Percentiles rank a stretch among this genome's conserved stretches.
Conservation (phyloP, 306 rosid species). For the Senna siamea region DNA sequence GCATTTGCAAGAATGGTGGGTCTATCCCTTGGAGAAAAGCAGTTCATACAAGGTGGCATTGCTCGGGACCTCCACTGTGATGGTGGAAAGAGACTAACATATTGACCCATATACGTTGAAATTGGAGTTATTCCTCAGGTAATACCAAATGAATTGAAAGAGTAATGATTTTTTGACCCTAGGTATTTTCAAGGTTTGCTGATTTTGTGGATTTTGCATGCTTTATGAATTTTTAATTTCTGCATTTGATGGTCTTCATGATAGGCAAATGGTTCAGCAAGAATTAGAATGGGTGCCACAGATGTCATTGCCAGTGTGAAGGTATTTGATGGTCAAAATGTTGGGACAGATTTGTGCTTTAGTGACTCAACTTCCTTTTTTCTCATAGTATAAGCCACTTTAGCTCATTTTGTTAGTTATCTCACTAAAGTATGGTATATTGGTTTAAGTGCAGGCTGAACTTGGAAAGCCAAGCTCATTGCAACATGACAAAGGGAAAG, state of each 20-base stretch:
- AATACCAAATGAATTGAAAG: constrained; percentile 16
- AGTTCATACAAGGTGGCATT: constrained; percentile 80
- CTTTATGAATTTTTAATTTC: constrained; percentile 13
- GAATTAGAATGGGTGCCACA: constrained; percentile 80
- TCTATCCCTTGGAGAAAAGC: constrained; percentile 69
- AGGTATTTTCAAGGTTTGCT: neutral
- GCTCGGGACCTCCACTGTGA: constrained; percentile 89
- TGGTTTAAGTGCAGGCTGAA: constrained; percentile 73
- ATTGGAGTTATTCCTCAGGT: constrained; percentile 87
- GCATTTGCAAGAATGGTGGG: constrained; percentile 64
- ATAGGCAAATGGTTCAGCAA: constrained; percentile 89
- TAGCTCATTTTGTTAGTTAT: constrained; percentile 19
- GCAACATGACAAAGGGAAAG: constrained; percentile 83
- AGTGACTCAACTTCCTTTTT: constrained; percentile 9
- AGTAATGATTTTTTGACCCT: constrained; percentile 7
- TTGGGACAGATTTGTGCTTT: constrained; percentile 28
- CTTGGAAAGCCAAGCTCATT: constrained; percentile 76
- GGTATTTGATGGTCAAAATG: constrained; percentile 50
- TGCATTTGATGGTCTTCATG: constrained; percentile 35
- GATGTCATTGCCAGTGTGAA: constrained; percentile 87
- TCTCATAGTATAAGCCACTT: neutral
- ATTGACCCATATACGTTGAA: constrained; percentile 71
- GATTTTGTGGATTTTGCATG: neutral
- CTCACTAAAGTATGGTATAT: constrained; percentile 27
- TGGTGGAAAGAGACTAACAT: constrained; percentile 78